Conservation (phyloP, 2,329 filamentous ascomycete species). For the Trichoderma polysporum region DNA sequence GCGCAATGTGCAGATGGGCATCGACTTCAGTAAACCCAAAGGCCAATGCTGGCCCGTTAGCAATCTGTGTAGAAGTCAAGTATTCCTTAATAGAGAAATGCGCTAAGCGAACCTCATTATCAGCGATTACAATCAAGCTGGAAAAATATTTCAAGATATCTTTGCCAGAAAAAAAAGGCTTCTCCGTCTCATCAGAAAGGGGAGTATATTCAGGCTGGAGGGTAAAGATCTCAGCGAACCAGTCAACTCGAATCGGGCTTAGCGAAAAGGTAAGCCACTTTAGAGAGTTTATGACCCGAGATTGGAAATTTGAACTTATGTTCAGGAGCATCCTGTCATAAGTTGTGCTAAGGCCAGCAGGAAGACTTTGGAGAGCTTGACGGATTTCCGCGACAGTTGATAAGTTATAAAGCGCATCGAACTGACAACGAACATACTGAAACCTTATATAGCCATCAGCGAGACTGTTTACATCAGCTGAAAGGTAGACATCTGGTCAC, state of each 20-base stretch:
- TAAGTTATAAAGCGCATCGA: background rate
- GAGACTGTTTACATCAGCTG: background rate
- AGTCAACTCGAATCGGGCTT: background rate
- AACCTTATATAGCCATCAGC: background rate
- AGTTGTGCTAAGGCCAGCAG: conserved; percentile 14
- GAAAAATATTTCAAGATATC: conserved; percentile 13
- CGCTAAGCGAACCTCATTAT: background rate
- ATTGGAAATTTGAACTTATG: background rate
- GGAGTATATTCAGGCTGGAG: background rate
- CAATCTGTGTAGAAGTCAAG: conserved; percentile 7
- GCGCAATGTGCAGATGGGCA: conserved; percentile 7
- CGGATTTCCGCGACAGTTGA: background rate
- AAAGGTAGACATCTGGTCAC: background rate
- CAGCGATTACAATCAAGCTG: background rate
- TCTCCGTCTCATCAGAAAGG: background rate
- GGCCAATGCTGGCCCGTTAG: background rate
- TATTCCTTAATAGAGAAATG: conserved; percentile 22
- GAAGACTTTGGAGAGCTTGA: background rate
- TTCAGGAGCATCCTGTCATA: conserved; percentile 15
- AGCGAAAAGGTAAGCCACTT: conserved; percentile 17
- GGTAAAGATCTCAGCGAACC: conserved; percentile 16
- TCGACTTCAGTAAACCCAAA: conserved; percentile 8
- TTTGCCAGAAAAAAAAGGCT: background rate
- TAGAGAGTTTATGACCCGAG: background rate
- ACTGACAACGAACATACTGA: conserved; percentile 8